phyloP scores from a whole-genome alignment of 2,329 filamentous ascomycete genomes.

The Aspergillus costaricaensis region DNA sequence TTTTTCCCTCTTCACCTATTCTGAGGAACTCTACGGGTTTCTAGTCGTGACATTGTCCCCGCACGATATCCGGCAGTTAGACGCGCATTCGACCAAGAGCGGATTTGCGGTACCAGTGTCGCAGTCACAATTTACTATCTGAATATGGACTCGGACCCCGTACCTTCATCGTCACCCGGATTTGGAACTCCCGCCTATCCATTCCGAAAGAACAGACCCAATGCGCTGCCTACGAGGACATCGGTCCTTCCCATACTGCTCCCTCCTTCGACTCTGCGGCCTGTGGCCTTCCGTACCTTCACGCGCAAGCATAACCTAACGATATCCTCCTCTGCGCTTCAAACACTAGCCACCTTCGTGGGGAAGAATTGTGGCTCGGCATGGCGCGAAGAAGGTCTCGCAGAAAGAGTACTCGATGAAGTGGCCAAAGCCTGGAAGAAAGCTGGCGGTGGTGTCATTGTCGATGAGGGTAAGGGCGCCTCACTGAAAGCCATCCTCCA shows the following conservation, averaged over 20 bases:
- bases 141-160: slow-evolving; percentile 53
- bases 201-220: slow-evolving; percentile 51
- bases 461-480: slow-evolving; percentile 72
- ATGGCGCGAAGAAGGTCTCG: slow-evolving; percentile 94
- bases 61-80: too few species aligned
- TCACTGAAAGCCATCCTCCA: slow-evolving; percentile 78
- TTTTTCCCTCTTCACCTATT: background rate
- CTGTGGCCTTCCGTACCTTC: slow-evolving; percentile 90
- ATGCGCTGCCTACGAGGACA: slow-evolving; percentile 54
- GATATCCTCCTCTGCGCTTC: slow-evolving; percentile 80
- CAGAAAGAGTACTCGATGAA: slow-evolving; percentile 90
- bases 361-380: slow-evolving; percentile 90
- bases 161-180: slow-evolving; percentile 85
- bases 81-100: too few species aligned
- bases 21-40: background rate
- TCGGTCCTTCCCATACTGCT: slow-evolving; percentile 85
- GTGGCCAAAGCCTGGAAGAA: slow-evolving; percentile 90
- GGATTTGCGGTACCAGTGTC: background rate
- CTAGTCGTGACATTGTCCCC: too few species aligned
- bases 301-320: slow-evolving; percentile 98
- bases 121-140: background rate
- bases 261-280: slow-evolving; percentile 80
- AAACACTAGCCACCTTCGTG: slow-evolving; percentile 83
- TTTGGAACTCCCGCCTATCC: slow-evolving; percentile 87
- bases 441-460: slow-evolving; percentile 82